A percentile compares a stretch with the other conserved stretches of the same genome.
Evolutionary conservation across 768 basidiomycete genomes (phyloP).

Genomic region (Auricularia auricula-judae): DNA sequence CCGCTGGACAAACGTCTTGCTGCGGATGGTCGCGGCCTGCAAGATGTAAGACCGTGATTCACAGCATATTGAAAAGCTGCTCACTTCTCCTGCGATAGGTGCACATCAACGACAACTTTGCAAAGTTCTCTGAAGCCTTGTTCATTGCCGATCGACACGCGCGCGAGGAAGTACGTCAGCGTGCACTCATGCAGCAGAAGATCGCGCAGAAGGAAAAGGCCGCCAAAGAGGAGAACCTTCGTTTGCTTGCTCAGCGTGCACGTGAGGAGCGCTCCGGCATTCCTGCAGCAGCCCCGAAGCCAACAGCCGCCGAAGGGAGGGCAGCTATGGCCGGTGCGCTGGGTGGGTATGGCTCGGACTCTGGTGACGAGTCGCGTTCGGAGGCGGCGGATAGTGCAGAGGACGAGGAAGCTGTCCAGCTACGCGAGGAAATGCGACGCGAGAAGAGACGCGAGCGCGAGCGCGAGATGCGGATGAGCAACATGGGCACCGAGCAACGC

Average conservation of each 20-base stretch:
- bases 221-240: constrained; percentile 90
- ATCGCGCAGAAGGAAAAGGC: constrained; percentile 98
- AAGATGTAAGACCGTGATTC: constrained; percentile 59
- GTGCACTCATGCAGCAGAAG: constrained; percentile 95
- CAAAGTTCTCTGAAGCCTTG: constrained; percentile 94
- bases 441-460: constrained; percentile 93
- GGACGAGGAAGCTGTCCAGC: constrained; percentile 74
- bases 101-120: constrained; percentile 98
- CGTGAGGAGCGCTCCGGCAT: constrained; percentile 87
- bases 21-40: constrained; percentile 94
- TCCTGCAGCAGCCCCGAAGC: constrained; percentile 36
- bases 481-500: constrained; percentile 95
- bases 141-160: constrained; percentile 95
- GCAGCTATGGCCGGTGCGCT: constrained; percentile 66
- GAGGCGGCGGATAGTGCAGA: constrained; percentile 38
- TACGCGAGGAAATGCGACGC: constrained; percentile 81
- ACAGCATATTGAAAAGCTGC: background rate
- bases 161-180: constrained; percentile 94
- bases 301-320: constrained; percentile 49
- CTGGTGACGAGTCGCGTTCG: constrained; percentile 45
- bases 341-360: constrained; percentile 81
- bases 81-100: constrained; percentile 37
- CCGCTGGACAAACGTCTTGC: constrained; percentile 96
- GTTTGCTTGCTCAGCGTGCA: constrained; percentile 88
- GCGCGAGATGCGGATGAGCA: constrained; percentile 96